Conservation (phyloP, 345 rosid genomes). For the Citropsis articulata region DNA sequence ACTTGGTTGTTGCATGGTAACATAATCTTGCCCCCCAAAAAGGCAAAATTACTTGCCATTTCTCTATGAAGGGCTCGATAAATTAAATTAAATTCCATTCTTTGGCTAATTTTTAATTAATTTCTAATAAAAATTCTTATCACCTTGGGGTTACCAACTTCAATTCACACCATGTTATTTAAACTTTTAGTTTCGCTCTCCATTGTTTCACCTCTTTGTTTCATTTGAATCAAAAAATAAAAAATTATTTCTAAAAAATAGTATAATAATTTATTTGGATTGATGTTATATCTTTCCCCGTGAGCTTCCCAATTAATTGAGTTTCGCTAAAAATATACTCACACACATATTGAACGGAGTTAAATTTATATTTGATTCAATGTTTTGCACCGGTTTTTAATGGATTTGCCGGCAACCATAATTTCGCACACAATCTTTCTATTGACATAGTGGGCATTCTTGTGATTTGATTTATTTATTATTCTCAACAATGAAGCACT, state of each 20-base stretch:
- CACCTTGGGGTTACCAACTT: constrained; percentile 3
- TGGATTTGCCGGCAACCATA: background rate
- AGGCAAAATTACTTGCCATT: background rate
- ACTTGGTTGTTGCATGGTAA: constrained; percentile 42
- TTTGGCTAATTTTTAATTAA: background rate
- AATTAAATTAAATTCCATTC: background rate
- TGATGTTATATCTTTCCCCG: background rate
- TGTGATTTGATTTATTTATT: background rate
- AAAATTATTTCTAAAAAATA: background rate
- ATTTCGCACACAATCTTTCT: background rate
- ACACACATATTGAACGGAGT: background rate
- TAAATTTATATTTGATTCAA: background rate
- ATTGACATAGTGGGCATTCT: background rate
- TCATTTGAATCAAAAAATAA: background rate
- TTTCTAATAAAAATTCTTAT: background rate
- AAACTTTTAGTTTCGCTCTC: background rate
- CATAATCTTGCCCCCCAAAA: constrained; percentile 52
- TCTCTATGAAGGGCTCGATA: background rate
- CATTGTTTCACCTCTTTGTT: background rate
- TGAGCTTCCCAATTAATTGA: background rate
- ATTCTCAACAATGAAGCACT: no score
- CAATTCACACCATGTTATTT: background rate
- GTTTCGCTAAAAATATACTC: background rate
- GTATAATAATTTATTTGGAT: background rate
- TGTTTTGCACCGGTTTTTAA: background rate